Percentiles rank a stretch among this genome's conserved stretches.
Conservation (phyloP, 257 asterid genomes). For the Capsicum baccatum region DNA sequence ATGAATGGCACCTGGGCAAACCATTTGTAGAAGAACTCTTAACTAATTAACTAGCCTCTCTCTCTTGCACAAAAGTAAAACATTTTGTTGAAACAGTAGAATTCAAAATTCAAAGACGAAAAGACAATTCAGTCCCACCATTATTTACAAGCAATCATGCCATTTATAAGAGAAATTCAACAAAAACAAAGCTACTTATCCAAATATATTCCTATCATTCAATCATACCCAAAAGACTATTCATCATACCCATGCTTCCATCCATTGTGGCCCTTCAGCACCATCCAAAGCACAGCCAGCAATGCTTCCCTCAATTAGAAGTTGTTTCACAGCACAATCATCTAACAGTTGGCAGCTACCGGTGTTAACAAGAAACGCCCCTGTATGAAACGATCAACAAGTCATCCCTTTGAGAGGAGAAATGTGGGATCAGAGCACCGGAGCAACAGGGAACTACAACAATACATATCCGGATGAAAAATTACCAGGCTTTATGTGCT, state of each 20-base stretch:
- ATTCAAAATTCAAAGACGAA: not conserved
- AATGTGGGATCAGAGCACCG: not conserved
- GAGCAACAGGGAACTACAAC: not conserved
- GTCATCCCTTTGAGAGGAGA: slow-evolving; percentile 38
- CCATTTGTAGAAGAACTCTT: not conserved
- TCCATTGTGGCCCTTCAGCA: slow-evolving; percentile 99
- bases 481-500: slow-evolving; percentile 91
- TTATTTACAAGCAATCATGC: slow-evolving; percentile 19
- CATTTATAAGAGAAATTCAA: slow-evolving; percentile 20
- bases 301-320: slow-evolving; percentile 89
- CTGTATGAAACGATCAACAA: slow-evolving; percentile 52
- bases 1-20: slow-evolving; percentile 12
- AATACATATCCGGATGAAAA: not conserved
- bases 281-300: slow-evolving; percentile 99
- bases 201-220: slow-evolving; percentile 44
- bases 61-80: slow-evolving; percentile 18
- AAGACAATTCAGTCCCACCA: not conserved
- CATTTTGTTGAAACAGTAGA: not conserved
- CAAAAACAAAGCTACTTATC: slow-evolving; percentile 28
- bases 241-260: slow-evolving; percentile 99
- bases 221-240: slow-evolving; percentile 74
- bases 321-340: slow-evolving; percentile 99
- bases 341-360: slow-evolving; percentile 98
- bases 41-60: not conserved
- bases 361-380: slow-evolving; percentile 98